phyloP scores from a whole-genome alignment of 1,284 basidiomycete genomes.

The Ustilago bromivora region DNA sequence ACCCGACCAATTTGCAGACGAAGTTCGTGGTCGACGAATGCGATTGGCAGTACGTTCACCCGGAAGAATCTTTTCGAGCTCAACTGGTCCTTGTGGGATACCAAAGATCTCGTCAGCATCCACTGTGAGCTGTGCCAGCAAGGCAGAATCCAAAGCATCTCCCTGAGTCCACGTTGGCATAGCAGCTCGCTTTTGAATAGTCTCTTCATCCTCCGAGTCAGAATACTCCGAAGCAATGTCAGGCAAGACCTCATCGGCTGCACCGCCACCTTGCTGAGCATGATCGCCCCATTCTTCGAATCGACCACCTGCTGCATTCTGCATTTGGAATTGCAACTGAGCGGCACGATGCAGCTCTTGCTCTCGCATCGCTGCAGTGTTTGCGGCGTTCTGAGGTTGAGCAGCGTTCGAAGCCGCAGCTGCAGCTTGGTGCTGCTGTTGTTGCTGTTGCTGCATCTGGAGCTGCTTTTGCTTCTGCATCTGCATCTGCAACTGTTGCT shows the following conservation, averaged over 20 bases:
- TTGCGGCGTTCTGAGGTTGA: slow-evolving; percentile 25
- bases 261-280: slow-evolving; percentile 19
- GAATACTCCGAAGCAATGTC: slow-evolving; percentile 66
- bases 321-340: slow-evolving; percentile 37
- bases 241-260: slow-evolving; percentile 48
- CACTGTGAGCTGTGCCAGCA: slow-evolving; percentile 57
- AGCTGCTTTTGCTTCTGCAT: slow-evolving; percentile 21
- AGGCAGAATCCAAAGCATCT: slow-evolving; percentile 55
- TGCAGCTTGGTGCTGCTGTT: slow-evolving; percentile 10
- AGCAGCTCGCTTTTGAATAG: slow-evolving; percentile 58
- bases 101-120: slow-evolving; percentile 68
- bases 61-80: slow-evolving; percentile 63
- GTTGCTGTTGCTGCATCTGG: slow-evolving; percentile 29
- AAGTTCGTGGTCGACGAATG: slow-evolving; percentile 57
- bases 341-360: slow-evolving; percentile 41
- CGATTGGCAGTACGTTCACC: slow-evolving; percentile 46
- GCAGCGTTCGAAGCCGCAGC: slow-evolving; percentile 27
- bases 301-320: slow-evolving; percentile 37
- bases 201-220: slow-evolving; percentile 66
- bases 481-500: slow-evolving; percentile 48
- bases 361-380: slow-evolving; percentile 33
- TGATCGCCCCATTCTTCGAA: slow-evolving; percentile 40
- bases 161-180: slow-evolving; percentile 65
- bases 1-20: slow-evolving; percentile 65
- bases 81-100: slow-evolving; percentile 61